These are phyloP conservation scores for Colletotrichum lupini DNA, from an alignment of 2,329 filamentous ascomycete genomes.

Conservation along the genomic window DNA sequence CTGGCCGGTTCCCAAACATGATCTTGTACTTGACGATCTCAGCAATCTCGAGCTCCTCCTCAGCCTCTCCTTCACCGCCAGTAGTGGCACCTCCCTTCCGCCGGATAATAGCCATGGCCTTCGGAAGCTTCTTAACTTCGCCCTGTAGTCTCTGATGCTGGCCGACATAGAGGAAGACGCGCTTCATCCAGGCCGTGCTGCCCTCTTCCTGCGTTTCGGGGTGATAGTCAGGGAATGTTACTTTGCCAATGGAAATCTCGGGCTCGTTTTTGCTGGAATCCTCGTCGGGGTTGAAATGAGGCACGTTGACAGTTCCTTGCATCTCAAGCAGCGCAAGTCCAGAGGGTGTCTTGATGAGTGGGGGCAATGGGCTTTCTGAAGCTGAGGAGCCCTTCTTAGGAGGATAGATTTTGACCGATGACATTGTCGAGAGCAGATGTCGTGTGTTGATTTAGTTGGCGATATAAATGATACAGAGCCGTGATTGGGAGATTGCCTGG, in stretches of 20 bases:
- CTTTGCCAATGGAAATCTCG: slow-evolving; percentile 71
- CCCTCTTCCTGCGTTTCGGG: slow-evolving; percentile 57
- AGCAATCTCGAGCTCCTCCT: slow-evolving; percentile 78
- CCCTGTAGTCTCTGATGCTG: slow-evolving; percentile 89
- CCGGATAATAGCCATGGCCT: slow-evolving; percentile 82
- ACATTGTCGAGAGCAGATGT: slow-evolving; percentile 40
- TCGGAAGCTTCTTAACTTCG: slow-evolving; percentile 87
- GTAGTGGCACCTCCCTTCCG: slow-evolving; percentile 54
- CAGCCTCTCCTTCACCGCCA: slow-evolving; percentile 50
- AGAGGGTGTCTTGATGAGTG: slow-evolving; percentile 87
- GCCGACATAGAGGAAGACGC: slow-evolving; percentile 88
- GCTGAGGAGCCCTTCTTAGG: slow-evolving; percentile 39
- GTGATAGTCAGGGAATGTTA: slow-evolving; percentile 83
- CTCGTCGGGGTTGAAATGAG: slow-evolving; percentile 52
- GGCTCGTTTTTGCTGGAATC: slow-evolving; percentile 39
- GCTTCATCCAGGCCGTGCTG: slow-evolving; percentile 86
- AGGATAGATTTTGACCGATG: slow-evolving; percentile 56
- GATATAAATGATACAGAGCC: no score
- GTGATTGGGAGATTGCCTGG: background rate
- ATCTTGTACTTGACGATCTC: slow-evolving; percentile 91
- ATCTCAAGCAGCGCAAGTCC: slow-evolving; percentile 92
- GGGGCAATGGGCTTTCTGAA: slow-evolving; percentile 72
- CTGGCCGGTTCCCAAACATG: slow-evolving; percentile 84
- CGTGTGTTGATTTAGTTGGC: no score
- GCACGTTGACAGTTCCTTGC: slow-evolving; percentile 88